Base-by-base conservation (phyloP, 2,329 filamentous ascomycete species). In the Clarireedia homoeocarpa region DNA sequence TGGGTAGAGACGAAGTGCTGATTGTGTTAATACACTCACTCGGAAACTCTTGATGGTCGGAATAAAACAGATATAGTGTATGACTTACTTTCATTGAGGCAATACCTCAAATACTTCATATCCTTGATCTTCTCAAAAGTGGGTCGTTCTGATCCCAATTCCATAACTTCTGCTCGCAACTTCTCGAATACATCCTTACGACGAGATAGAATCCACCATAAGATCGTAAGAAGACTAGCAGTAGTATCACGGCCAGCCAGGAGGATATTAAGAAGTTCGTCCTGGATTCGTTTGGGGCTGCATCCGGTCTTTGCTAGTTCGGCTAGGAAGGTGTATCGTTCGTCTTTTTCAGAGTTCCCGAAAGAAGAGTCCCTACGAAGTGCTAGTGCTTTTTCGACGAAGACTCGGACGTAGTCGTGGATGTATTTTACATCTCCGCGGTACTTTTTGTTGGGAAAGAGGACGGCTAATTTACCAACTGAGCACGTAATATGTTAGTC, bases 1-100 rank as follows among this genome's bases (percentile, higher is more conserved):
- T 75, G 73, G 14, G 75, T 64, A 36, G 1, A 72, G 58, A 6
- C 79, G 77, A 4, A 83, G 73, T 55, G 70, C 68, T 53, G 60
- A 36, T 17, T 52, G 48, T 12, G 55, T 58, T 5, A 48, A 58
- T 26, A 58, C 45, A 40, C 52, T 44, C 26, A 52, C 55, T n/a
- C 55, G 48, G 6, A 58, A 48, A 10, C 44, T 26, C 24, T 20
- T 42, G 15, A 42, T 42, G 5, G 67, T 50, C 56, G 51, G 20
- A 10, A 17, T 6, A 27, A 53, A 5, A 12, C 10, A n/a, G 14
- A 24, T 14, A 15, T 2, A 34, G 27, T 44, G 30, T n/a, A 82
- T 65, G 54, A 40, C 20, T 58, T 56, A 9, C 75, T 73, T 66
- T 67, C 63, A 40, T 63, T 51, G 6, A 67, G 56, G n/a, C 60